Base-by-base conservation (phyloP, 225 moss, liverwort and hornwort genomes). In the Ulota crispa region DNA sequence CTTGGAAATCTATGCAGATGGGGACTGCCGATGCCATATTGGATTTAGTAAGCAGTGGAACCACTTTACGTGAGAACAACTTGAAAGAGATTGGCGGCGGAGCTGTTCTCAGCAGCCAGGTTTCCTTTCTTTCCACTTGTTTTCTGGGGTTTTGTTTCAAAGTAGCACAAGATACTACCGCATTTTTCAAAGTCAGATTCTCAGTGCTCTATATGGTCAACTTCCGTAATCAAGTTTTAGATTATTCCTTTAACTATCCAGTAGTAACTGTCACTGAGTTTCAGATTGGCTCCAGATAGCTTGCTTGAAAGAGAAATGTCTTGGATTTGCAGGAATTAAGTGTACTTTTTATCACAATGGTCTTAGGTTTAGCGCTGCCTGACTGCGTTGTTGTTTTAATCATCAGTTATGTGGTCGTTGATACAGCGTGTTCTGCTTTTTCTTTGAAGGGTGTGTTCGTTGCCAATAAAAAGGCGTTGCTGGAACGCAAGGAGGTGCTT, bases 1-100 rank as follows among this genome's bases (percentile, higher is more conserved):
- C 75, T 50, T 86, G 70, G 32, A 78, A 82, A 82, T 70, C 5
- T 85, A 20, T 60, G 69, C 89, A 94, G 94, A 99, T 99, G 99
- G 99, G 99, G 50, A 99, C 96, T 81, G 94, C 99, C 42, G 99
- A 99, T 89, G 99, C 96, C 64, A 99, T 99, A 82, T 83, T 99
- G 53, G 99, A 99, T 86, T 92, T 99, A 72, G 96, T 99, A 63
- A 96, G 99, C 89, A 99, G 95, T 65, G 99, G 99, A 80, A 96
- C 96, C 55, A 99, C 99, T 56, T 83, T 99, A 23, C 96, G 96
- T 65, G 99, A 99, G 80, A 99, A 99, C 79, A 99, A 99, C 61
- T 84, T 99, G 72, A 99, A 99, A 86, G 99, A 95, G 78, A 79
- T 99, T 13, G 81, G 39, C 8, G 96, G 90, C 78, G 99, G 99